These are phyloP conservation scores for Neurospora cerealis DNA, from an alignment of 495 filamentous ascomycete genomes.

Conservation along the genomic window DNA sequence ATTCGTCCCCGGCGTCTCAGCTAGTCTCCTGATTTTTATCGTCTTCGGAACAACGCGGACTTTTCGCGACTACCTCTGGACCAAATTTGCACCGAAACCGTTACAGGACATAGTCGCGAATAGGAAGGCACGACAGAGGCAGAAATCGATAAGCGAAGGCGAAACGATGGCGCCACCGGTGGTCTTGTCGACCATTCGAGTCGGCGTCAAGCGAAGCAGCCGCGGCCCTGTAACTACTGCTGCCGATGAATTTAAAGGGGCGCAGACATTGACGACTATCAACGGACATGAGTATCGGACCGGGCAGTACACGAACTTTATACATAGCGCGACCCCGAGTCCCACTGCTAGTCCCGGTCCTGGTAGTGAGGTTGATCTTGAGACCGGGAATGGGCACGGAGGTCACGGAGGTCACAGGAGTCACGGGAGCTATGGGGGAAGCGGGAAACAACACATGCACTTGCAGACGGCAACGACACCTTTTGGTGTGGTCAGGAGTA, in stretches of 20 bases:
- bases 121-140: background rate
- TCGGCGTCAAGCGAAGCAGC: background rate
- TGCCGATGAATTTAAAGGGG: background rate
- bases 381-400: background rate
- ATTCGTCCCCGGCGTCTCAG: constrained; percentile 34
- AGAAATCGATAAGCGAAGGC: background rate
- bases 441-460: background rate
- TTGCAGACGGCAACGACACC: background rate
- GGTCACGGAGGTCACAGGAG: background rate
- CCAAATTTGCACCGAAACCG: constrained; percentile 3
- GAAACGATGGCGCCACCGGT: background rate
- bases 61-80: constrained; percentile 20
- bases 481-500: background rate
- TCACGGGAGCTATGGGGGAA: background rate
- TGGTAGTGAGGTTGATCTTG: background rate
- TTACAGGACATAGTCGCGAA: constrained; percentile 1
- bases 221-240: background rate
- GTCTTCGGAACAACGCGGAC: constrained; percentile 34
- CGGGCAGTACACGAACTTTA: background rate
- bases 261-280: background rate
- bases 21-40: constrained; percentile 27
- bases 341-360: background rate
- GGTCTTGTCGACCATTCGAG: background rate
- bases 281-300: background rate
- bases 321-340: background rate